phyloP scores from a whole-genome alignment of 495 filamentous ascomycete genomes.

The Baudoinia panamericana region DNA sequence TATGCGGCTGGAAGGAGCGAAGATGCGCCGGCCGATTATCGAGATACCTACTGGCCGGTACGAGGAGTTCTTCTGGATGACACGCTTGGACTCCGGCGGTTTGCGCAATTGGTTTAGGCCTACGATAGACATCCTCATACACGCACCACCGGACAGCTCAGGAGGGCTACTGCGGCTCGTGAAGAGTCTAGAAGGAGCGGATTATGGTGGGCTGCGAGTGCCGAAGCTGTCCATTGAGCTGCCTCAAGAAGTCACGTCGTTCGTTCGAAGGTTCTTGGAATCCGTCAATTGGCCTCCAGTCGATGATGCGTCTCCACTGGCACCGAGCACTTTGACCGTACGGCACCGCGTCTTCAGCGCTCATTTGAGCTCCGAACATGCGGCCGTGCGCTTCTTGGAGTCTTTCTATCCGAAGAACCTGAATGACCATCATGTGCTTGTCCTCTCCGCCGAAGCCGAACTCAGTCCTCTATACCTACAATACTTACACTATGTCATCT shows the following conservation, averaged over 20 bases:
- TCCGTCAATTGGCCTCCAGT: constrained; percentile 51
- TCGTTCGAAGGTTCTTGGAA: constrained; percentile 47
- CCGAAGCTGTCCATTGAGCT: constrained; percentile 74
- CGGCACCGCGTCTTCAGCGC: constrained; percentile 52
- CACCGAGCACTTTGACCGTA: constrained; percentile 42
- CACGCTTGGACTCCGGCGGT: constrained; percentile 57
- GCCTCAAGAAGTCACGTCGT: constrained; percentile 48
- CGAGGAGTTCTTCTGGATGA: constrained; percentile 59
- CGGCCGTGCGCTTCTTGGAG: constrained; percentile 60
- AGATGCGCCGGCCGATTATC: constrained; percentile 42
- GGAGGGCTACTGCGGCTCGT: constrained; percentile 62
- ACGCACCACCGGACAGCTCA: constrained; percentile 51
- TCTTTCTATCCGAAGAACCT: constrained; percentile 63
- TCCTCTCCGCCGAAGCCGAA: constrained; percentile 65
- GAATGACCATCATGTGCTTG: constrained; percentile 51
- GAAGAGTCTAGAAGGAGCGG: constrained; percentile 55
- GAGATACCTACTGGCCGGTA: constrained; percentile 48
- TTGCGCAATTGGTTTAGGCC: constrained; percentile 63
- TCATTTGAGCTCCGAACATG: constrained; percentile 43
- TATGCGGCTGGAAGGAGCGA: constrained; percentile 34
- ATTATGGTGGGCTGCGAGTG: constrained; percentile 49
- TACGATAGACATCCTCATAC: constrained; percentile 62
- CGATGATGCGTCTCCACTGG: constrained; percentile 14
- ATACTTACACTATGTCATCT: constrained; percentile 59
- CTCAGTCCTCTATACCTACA: constrained; percentile 65